A percentile compares a stretch with the other conserved stretches of the same genome.
Evolutionary conservation across 805 yeast species (phyloP).

Genomic region (Candida odintsovae): DNA sequence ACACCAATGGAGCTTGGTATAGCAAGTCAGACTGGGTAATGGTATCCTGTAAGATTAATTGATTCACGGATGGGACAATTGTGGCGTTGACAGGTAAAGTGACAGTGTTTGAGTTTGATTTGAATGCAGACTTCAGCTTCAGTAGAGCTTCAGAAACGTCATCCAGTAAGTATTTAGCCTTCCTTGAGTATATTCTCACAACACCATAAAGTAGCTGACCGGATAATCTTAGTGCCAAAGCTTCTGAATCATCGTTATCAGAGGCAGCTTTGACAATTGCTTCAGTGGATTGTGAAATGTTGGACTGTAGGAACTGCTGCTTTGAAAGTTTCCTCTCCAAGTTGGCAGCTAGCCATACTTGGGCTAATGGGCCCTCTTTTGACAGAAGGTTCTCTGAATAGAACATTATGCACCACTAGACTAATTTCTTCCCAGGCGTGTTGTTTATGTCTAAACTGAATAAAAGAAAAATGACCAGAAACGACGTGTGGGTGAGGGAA

Average conservation of each 20-base stretch:
- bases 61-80: conserved; percentile 51
- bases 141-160: conserved; percentile 76
- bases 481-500: background rate
- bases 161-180: conserved; percentile 75
- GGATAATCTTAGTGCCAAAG: conserved; percentile 73
- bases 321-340: conserved; percentile 73
- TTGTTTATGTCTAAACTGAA: background rate
- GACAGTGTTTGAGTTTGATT: conserved; percentile 37
- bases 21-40: conserved; percentile 73
- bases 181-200: conserved; percentile 78
- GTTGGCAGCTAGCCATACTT: conserved; percentile 91
- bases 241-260: conserved; percentile 32
- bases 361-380: conserved; percentile 79
- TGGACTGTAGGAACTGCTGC: conserved; percentile 65
- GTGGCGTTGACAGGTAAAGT: conserved; percentile 58
- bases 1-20: conserved; percentile 51
- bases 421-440: background rate
- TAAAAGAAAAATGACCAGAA: background rate
- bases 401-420: conserved; percentile 29
- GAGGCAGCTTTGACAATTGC: conserved; percentile 51
- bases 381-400: conserved; percentile 49
- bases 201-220: conserved; percentile 86
- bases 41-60: conserved; percentile 65
- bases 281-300: conserved; percentile 58
- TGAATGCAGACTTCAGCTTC: conserved; percentile 65